Evolutionary conservation across 257 asterid species (phyloP).

Genomic region (Solanum piurae): DNA sequence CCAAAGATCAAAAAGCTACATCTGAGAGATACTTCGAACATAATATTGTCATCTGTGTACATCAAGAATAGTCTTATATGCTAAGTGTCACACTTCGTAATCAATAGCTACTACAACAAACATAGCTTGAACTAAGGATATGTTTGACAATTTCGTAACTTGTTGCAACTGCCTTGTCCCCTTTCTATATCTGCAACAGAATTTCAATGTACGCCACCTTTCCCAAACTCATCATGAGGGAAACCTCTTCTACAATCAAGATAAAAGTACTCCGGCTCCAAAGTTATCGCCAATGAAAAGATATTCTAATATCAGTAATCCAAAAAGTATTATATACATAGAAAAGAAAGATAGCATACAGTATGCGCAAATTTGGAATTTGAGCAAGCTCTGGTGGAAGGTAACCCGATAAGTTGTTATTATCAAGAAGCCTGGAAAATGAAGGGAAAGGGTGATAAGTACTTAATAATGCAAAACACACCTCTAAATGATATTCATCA

Average conservation of each 20-base stretch:
- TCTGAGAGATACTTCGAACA: not conserved
- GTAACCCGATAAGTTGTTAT: conserved; percentile 80
- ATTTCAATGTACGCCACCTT: not conserved
- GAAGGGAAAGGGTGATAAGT: not conserved
- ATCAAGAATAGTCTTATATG: not conserved
- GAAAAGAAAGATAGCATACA: conserved; percentile 39
- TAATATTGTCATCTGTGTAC: not conserved
- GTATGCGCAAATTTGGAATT: conserved; percentile 50
- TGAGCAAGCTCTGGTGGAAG: conserved; percentile 78
- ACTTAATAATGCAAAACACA: not conserved
- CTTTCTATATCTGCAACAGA: not conserved
- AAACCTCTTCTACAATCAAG: not conserved
- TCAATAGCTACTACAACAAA: not conserved
- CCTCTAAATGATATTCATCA: not conserved
- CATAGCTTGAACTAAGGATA: not conserved
- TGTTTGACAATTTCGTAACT: not conserved
- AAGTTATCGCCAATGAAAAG: not conserved
- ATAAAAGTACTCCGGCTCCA: not conserved
- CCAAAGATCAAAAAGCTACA: not conserved
- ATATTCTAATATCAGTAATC: not conserved
- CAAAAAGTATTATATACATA: not conserved
- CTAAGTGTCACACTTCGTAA: not conserved
- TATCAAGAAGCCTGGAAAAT: conserved; percentile 84
- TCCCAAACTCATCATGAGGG: not conserved
- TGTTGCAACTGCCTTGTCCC: not conserved